Evolutionary conservation across 176 grass and related monocot species (phyloP), one percentile per base, ranked within the genome.

Genomic region (Bonia amplexicaulis): DNA sequence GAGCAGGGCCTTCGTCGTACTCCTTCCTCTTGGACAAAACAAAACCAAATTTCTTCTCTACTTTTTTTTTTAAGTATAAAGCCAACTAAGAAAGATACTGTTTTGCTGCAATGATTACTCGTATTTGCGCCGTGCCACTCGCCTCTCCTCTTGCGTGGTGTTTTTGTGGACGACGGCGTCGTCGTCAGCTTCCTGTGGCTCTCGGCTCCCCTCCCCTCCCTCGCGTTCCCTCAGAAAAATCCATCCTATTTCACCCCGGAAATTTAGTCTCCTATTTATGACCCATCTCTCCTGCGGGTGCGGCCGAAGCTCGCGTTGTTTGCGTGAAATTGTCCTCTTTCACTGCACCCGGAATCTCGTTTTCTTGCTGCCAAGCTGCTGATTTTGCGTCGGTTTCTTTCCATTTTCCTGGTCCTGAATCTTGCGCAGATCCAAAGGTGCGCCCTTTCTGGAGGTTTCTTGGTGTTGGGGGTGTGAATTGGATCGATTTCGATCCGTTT

Each of bases 131-230:
- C 75, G 31, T 47, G 66, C 58, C 88, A 63, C 78, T 46, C 66
- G 48, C 69, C 26, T 51, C 27, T 14, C 12, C 27, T 12, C 23
- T 87, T 87, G 89, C 89, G 89, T 87, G 89, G 41, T 84, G 85
- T 80, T 84, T 90, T 84, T 63, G 89, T 74, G 85, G 75, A 87
- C 89, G 74, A 76, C 85, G 89, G 31, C 85, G 80, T 53, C 74
- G 84, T 79, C 79, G 68, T 80, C 85, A 73, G 60, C 88, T 76
- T 79, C 89, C 29, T 87, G 89, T 91, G 89, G 89, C 80, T 84
- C 76, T 91, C 77, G 42, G 74, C 62, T 80, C 22, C 85, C 54
- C 16, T 42, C 73, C 45, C 48, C 78, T 74, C 61, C 15, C 37
- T 46, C 52, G 64, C 79, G 29, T 78, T 31, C 59, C 85, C 73